These are phyloP conservation scores for Biscogniauxia sp. DNA, from an alignment of 2,329 filamentous ascomycete species.

Conservation along the genomic window DNA sequence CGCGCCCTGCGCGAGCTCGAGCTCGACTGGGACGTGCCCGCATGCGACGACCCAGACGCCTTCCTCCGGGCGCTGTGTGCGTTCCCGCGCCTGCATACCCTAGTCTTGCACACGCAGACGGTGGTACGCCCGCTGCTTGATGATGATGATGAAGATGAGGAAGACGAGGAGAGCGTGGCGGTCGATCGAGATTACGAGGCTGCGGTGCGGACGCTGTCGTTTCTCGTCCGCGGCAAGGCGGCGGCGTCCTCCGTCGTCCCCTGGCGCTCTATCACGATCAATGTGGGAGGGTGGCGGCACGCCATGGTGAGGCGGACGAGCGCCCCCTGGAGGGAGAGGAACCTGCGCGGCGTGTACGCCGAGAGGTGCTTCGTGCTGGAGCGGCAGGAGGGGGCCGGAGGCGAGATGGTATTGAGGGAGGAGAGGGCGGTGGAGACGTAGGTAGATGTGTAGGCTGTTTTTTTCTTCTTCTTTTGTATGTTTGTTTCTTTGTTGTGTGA, in stretches of 20 bases:
- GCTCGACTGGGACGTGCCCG: slow-evolving; percentile 44
- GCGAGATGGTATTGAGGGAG: slow-evolving; percentile 23
- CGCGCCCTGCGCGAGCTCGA: slow-evolving; percentile 40
- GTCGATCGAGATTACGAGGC: slow-evolving; percentile 39
- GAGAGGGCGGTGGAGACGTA: slow-evolving; percentile 18
- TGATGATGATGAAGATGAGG: slow-evolving; percentile 7
- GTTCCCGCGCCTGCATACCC: slow-evolving; percentile 39
- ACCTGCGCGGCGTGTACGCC: slow-evolving; percentile 43
- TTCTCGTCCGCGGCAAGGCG: slow-evolving; percentile 32
- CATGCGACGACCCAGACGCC: slow-evolving; percentile 33
- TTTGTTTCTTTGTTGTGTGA: no score
- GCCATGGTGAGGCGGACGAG: slow-evolving; percentile 44
- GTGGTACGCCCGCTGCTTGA: slow-evolving; percentile 34
- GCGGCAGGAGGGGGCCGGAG: slow-evolving; percentile 12
- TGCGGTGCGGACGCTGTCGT: slow-evolving; percentile 33
- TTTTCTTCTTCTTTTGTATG: no score
- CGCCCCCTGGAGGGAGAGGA: slow-evolving; percentile 39
- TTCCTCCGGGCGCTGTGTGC: slow-evolving; percentile 40
- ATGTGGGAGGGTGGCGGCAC: slow-evolving; percentile 47
- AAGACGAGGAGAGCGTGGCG: not conserved
- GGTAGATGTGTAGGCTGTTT: not conserved
- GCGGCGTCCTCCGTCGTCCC: slow-evolving; percentile 12
- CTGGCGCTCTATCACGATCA: slow-evolving; percentile 44
- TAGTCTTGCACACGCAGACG: slow-evolving; percentile 47
- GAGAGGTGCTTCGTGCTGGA: slow-evolving; percentile 47